Evolutionary conservation across 768 basidiomycete species (phyloP), one percentile per base, ranked within the genome.

Genomic region (Tricholoma hemisulphureum): DNA sequence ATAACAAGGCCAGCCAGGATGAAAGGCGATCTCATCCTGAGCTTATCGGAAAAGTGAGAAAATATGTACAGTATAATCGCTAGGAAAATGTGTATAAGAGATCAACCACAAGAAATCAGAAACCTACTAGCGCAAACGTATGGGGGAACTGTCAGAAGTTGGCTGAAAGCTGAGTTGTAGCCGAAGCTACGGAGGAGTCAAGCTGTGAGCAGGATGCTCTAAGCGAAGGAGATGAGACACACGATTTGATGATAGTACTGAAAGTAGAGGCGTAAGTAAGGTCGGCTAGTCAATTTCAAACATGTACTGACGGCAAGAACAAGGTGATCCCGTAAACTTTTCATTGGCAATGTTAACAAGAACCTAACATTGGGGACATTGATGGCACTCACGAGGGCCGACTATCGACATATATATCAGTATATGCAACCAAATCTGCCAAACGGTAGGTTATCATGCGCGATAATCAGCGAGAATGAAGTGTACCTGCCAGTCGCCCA

Each of bases 321-420:
- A 88, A 71, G 0, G 87, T 86, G 48, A 87, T 87, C 2, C 87
- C 87, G 62, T 85, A 87, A 2, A 87, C 87, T 88, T 37, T 0
- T 43, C 10, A 58, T 50, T 45, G 26, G 3, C 0, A 28, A n/a
- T 21, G 23, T 56, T 41, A 34, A 13, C 31, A n/a, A 31, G 5
- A 23, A 28, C 10, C 9, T 18, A n/a, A 55, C 13, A 23, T 23
- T 16, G 41, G 49, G 34, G 43, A 10, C 16, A 14, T 10, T 28
- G 21, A 13, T 26, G 49, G 9, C 5, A 78, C 87, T 70, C 66
- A 89, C 87, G 63, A 23, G 87, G 87, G 2, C 69, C 76, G 43
- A 84, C 67, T 46, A 88, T 70, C 0, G 84, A 83, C 75, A 88
- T 78, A 62, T 83, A 84, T 3, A 85, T 72, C 55, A 84, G 60